Conservation (phyloP, 1,284 basidiomycete genomes). For the Cryptococcus hybrid region DNA sequence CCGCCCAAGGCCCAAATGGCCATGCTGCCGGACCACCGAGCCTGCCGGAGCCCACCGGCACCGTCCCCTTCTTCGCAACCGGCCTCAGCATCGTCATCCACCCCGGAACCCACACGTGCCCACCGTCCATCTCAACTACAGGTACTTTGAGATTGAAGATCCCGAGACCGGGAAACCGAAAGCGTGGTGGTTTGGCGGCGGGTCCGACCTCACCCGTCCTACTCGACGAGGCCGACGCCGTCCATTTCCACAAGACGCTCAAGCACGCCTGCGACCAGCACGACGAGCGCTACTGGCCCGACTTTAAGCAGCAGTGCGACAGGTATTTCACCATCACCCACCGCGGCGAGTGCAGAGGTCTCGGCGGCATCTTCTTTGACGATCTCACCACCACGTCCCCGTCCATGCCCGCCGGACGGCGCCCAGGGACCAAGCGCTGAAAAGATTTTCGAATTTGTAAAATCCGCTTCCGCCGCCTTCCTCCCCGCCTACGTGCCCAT, state of each 20-base stretch:
- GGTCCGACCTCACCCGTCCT: slow-evolving; percentile 92
- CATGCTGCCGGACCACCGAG: slow-evolving; percentile 90
- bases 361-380: slow-evolving; percentile 97
- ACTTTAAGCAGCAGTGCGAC: slow-evolving; percentile 96
- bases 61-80: slow-evolving; percentile 89
- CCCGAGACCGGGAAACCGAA: slow-evolving; percentile 53
- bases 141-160: slow-evolving; percentile 90
- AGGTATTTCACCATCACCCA: slow-evolving; percentile 96
- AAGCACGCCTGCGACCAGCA: slow-evolving; percentile 75
- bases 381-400: slow-evolving; percentile 59
- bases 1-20: slow-evolving; percentile 86
- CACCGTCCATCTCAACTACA: slow-evolving; percentile 95
- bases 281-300: slow-evolving; percentile 66
- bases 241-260: slow-evolving; percentile 80
- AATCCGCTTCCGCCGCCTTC: slow-evolving; percentile 70
- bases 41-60: slow-evolving; percentile 58
- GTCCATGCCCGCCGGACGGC: slow-evolving; percentile 28
- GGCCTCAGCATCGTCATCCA: slow-evolving; percentile 92
- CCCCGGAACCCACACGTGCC: slow-evolving; percentile 84
- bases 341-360: slow-evolving; percentile 80
- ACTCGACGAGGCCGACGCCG: slow-evolving; percentile 84
- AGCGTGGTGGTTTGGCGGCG: slow-evolving; percentile 99
- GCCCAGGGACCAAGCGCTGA: slow-evolving; percentile 49
- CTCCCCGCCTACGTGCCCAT: slow-evolving; percentile 87
- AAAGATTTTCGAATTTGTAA: slow-evolving; percentile 73